These are phyloP conservation scores for Fusarium nelsonii DNA, from an alignment of 2,329 filamentous ascomycete species.

Conservation along the genomic window DNA sequence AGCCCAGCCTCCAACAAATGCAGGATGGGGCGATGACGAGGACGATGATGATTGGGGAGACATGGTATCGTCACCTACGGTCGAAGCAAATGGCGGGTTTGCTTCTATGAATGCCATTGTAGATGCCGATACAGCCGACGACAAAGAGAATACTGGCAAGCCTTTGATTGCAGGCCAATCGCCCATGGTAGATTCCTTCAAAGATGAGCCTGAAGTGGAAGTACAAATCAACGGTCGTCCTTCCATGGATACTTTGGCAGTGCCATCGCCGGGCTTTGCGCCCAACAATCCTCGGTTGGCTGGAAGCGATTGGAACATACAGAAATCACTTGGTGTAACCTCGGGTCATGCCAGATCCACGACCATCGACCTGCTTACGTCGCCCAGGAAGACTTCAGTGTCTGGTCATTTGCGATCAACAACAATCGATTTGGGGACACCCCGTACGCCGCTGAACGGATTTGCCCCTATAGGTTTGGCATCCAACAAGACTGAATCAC, in stretches of 20 bases:
- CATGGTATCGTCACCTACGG: conserved; percentile 61
- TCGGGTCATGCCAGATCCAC: conserved; percentile 37
- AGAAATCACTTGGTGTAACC: background rate
- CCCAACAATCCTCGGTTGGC: conserved; percentile 3
- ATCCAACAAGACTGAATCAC: conserved; percentile 13
- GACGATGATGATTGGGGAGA: conserved; percentile 72
- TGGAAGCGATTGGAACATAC: background rate
- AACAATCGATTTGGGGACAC: conserved; percentile 29
- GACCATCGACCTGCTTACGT: conserved; percentile 30
- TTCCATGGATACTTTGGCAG: conserved; percentile 23
- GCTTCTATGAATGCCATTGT: conserved; percentile 38
- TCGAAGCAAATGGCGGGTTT: conserved; percentile 32
- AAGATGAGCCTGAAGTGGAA: background rate
- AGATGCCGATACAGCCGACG: background rate
- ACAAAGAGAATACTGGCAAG: conserved; percentile 12
- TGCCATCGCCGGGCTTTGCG: conserved; percentile 9
- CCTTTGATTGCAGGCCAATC: conserved; percentile 18
- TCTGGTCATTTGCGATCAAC: conserved; percentile 32
- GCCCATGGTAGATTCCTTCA: conserved; percentile 17
- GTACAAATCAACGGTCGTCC: conserved; percentile 9
- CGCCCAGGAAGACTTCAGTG: conserved; percentile 19
- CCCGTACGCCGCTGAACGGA: conserved; percentile 30
- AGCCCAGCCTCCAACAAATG: conserved; percentile 39
- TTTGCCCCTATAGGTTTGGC: conserved; percentile 22
- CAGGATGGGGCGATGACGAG: conserved; percentile 44